Evolutionary conservation across 2,329 filamentous ascomycete genomes (phyloP), one percentile per base, ranked within the genome.

Genomic region (Malbranchea cinnamomea): DNA sequence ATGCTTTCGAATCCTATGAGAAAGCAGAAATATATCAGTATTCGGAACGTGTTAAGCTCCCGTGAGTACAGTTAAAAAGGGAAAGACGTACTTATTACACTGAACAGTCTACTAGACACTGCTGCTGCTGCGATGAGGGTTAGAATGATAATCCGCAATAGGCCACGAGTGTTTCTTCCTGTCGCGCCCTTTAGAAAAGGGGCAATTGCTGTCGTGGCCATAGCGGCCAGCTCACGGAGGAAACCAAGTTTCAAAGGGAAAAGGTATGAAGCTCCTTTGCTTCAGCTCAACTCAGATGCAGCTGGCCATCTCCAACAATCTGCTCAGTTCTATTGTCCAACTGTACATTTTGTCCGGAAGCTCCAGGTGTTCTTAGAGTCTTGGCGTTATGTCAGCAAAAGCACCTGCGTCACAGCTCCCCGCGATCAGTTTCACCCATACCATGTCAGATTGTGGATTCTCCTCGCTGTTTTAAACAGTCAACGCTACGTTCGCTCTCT

Each of bases 61-160:
- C 28, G 19, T 26, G 12, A 24, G 18, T 6, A n/a, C 23, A 19
- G 26, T 4, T 20, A 9, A 26, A 14, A 23, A 25, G n/a, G 26
- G 24, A 17, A 16, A 10, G 12, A 23, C 80, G 54, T 73, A 87
- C 89, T 80, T 60, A 98, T 95, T 43, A 98, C 89, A 49, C 84
- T 94, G 69, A 98, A 98, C 44, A 98, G 68, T 59, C 89, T 82
- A 59, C 85, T 93, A 43, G 85, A 74, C 51, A 95, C 72, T 43
- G 87, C 84, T 39, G 89, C 85, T 35, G 73, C 84, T 41, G 89
- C 89, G 58, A 98, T 94, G 50, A 87, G 73, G 50, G 67, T 69
- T 46, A 98, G 74, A 61, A 98, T 98, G 50, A 91, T 68, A 45
- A 94, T 74, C 52, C 85, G 76, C 41, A 98, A 66, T 48, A 95